These are phyloP conservation scores for Aureobasidium vineae DNA, from an alignment of 2,329 filamentous ascomycete genomes.

Conservation along the genomic window DNA sequence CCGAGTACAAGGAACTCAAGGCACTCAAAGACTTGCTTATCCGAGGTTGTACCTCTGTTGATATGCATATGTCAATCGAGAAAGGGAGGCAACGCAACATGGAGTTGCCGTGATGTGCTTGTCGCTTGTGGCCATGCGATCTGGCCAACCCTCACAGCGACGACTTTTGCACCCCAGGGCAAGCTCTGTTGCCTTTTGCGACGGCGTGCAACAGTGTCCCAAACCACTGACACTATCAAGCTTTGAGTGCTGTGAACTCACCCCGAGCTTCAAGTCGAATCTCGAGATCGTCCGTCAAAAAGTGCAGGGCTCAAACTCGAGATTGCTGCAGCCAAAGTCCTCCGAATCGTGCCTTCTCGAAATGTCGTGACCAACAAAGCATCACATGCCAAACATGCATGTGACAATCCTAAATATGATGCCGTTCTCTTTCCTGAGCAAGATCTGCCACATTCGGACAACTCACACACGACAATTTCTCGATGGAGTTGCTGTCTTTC, in stretches of 20 bases:
- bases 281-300: not conserved
- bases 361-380: constrained; percentile 10
- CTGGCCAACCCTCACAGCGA: not conserved
- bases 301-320: not conserved
- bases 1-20: not conserved
- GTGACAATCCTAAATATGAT: not conserved
- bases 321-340: not conserved
- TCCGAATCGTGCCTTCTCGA: not conserved
- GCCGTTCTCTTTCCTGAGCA: not conserved
- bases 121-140: not conserved
- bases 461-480: not conserved
- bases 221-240: not conserved
- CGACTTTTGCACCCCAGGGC: not conserved
- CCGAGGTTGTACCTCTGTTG: not conserved
- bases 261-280: not conserved
- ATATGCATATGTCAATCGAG: not conserved
- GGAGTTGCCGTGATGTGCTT: not conserved
- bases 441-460: not conserved
- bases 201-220: not conserved
- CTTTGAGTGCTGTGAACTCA: no score
- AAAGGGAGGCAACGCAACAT: not conserved
- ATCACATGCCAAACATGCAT: constrained; percentile 5
- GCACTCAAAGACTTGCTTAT: not conserved
- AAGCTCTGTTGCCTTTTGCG: not conserved
- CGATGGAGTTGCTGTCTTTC: not conserved